Conservation (phyloP, 1,284 basidiomycete genomes). For the Grifola frondosa region DNA sequence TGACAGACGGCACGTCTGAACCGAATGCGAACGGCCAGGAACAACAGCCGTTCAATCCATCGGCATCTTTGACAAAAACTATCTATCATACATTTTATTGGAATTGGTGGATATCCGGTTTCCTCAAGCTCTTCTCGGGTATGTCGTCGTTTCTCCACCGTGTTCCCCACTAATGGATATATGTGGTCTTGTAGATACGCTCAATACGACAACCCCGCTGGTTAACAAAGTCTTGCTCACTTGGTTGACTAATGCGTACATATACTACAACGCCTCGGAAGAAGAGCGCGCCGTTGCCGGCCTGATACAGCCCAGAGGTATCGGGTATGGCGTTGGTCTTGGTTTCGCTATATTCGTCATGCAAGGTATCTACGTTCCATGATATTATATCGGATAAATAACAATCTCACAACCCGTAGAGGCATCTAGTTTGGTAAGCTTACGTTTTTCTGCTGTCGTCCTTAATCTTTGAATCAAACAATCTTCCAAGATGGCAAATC, state of each 20-base stretch:
- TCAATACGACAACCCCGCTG: constrained; percentile 61
- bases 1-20: too few relatives aligned
- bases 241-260: constrained; percentile 58
- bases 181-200: constrained; percentile 41
- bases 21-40: too few relatives aligned
- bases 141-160: constrained; percentile 10
- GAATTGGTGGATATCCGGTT: constrained; percentile 54
- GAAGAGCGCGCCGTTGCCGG: constrained; percentile 33
- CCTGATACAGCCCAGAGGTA: constrained; percentile 41
- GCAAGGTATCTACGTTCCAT: constrained; percentile 44
- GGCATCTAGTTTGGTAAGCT: constrained; percentile 49
- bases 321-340: constrained; percentile 62
- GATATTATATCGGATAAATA: neutral
- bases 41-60: too few relatives aligned
- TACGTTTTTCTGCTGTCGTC: neutral
- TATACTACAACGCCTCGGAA: constrained; percentile 40
- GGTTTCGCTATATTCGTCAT: constrained; percentile 65
- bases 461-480: neutral
- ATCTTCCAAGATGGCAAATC: constrained; percentile 46
- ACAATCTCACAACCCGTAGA: constrained; percentile 32
- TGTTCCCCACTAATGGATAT: neutral
- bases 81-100: constrained; percentile 55
- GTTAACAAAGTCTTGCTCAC: constrained; percentile 62
- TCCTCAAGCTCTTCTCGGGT: constrained; percentile 57
- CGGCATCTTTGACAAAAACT: constrained; percentile 59